Evolutionary conservation across 805 yeast genomes (phyloP), one percentile per base, ranked within the genome.

Genomic region (Starmerella lactis-condensi): DNA sequence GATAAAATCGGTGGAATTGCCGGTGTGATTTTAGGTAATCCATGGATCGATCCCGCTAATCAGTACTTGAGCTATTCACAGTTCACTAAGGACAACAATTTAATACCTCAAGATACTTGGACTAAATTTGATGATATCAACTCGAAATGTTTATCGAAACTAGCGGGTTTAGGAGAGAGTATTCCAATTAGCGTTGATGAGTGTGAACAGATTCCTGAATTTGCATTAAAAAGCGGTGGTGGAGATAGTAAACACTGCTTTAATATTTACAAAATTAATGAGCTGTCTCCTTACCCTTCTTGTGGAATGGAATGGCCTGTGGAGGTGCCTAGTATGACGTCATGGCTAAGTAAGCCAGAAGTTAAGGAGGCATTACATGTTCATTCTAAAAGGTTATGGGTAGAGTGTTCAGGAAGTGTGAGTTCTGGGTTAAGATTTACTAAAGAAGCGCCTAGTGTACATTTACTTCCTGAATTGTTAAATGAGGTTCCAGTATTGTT

Each of bases 261-360:
- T 45, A 89, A 89, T 54, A 70, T 82, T 65, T 85, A 89, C 50
- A 93, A 89, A 50, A 67, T 68, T 33, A 64, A 75, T 22, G 55
- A 75, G 32, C 59, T 55, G 22, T 94, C 82, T 49, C 53, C 70
- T 1, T 79, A 61, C 44, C 95, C 96, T 0, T 56, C 75, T 1
- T 89, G 98, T 55, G 96, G 96, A 5, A 62, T 69, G 67, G 74
- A 75, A 51, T 89, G 96, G 96, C 98, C 98, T 0, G 63, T 64
- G 13, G 72, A 63, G 35, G 57, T 75, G 37, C 53, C 46, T 1
- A 33, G 47, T 18, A 67, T 74, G 12, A 56, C 58, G 0, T 60
- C 62, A 4, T 76, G 71, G 42, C 58, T 76, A 36, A 43, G 52
- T 14, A 56, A 60, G 18, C 38, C 48, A 2, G 56, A 54, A 1